phyloP scores from a whole-genome alignment of 2,329 filamentous ascomycete genomes.

The Trichophaea hybrida region DNA sequence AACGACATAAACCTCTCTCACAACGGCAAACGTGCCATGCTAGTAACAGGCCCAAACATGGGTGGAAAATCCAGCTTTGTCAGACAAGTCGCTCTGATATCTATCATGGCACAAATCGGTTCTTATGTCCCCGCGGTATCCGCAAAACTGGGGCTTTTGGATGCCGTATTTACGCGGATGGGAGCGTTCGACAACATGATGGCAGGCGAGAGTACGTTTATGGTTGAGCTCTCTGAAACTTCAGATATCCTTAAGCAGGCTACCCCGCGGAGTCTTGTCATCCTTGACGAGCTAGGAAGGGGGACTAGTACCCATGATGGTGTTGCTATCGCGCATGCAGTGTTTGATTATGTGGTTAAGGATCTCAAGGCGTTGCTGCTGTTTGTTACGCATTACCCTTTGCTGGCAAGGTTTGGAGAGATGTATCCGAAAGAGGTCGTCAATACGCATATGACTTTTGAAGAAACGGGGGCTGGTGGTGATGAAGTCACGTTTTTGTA shows the following conservation, averaged over 20 bases:
- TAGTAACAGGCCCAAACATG: constrained; percentile 97
- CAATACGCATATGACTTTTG: constrained; percentile 93
- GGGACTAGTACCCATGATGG: constrained; percentile 93
- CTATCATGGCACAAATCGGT: constrained; percentile 87
- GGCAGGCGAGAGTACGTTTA: constrained; percentile 87
- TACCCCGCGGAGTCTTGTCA: constrained; percentile 68
- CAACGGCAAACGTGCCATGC: constrained; percentile 53
- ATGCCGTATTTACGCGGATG: constrained; percentile 90
- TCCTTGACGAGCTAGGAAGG: constrained; percentile 85
- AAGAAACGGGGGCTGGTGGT: constrained; percentile 33
- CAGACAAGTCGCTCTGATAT: constrained; percentile 75
- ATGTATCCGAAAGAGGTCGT: constrained; percentile 51
- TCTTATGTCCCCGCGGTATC: constrained; percentile 76
- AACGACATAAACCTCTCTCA: constrained; percentile 66
- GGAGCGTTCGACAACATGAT: constrained; percentile 94
- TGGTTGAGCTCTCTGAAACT: constrained; percentile 93
- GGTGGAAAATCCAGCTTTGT: constrained; percentile 98
- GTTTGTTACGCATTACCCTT: constrained; percentile 97
- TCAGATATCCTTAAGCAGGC: constrained; percentile 80
- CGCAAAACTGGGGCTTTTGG: constrained; percentile 63
- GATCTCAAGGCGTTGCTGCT: constrained; percentile 64
- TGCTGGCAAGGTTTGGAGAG: constrained; percentile 56
- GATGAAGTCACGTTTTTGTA: constrained; percentile 80
- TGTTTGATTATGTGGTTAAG: constrained; percentile 68
- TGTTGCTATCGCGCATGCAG: constrained; percentile 85